Percentiles rank a stretch among this genome's conserved stretches.
These are phyloP conservation scores for Scenedesmus sp. DNA, from an alignment of 163 green algal species.

Conservation along the genomic window DNA sequence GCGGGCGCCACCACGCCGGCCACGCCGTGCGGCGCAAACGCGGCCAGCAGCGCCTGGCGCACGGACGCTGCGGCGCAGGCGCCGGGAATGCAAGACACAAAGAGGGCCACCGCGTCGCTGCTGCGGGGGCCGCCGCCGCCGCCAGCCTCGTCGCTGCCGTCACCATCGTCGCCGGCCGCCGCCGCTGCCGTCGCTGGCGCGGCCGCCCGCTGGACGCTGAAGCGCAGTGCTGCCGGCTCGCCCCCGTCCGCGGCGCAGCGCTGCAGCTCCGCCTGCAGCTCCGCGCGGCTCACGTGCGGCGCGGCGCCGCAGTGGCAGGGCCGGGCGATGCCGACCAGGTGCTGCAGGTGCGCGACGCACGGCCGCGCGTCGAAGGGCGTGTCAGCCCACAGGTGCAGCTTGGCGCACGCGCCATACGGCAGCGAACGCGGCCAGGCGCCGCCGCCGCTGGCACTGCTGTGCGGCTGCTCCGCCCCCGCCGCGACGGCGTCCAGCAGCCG, in stretches of 20 bases:
- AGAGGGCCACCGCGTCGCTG: conserved; percentile 7
- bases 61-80: conserved; percentile 2
- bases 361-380: background rate
- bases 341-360: background rate
- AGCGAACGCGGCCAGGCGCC: conserved; percentile 8
- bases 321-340: background rate
- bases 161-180: too few relatives aligned
- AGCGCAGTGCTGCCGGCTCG: too few relatives aligned
- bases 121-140: background rate
- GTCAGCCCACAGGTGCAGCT: conserved; percentile 26
- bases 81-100: conserved; percentile 7
- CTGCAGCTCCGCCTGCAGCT: conserved; percentile 2
- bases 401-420: conserved; percentile 25
- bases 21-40: background rate
- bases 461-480: background rate
- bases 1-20: background rate
- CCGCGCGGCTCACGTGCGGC: background rate
- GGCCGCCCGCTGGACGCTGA: too few relatives aligned
- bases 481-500: conserved; percentile 2
- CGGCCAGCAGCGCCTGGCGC: conserved; percentile 17
- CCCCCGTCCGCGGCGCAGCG: too few relatives aligned
- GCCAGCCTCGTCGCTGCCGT: background rate
- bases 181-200: too few relatives aligned
- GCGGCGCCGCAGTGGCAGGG: conserved; percentile 21
- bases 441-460: background rate